These are phyloP conservation scores for Crithidia thermophila DNA, from an alignment of 208 protist genomes.

Conservation along the genomic window DNA sequence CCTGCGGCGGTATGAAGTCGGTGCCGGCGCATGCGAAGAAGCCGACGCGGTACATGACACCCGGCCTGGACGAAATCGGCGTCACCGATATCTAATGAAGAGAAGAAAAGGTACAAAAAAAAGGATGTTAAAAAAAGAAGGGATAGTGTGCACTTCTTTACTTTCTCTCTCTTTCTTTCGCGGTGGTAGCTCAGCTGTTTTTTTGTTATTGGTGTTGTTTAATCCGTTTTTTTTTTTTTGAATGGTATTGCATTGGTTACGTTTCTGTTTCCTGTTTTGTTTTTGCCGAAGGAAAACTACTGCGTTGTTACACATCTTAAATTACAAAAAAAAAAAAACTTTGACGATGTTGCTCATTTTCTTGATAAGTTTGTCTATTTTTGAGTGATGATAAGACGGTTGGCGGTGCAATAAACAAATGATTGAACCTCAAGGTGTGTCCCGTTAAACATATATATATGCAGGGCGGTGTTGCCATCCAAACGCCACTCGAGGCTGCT, in stretches of 20 bases:
- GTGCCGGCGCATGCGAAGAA: constrained; percentile 83
- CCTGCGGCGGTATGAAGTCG: constrained; percentile 78
- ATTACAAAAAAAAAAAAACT: background rate
- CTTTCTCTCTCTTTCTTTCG: background rate
- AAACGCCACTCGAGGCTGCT: too few species aligned
- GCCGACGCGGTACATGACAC: constrained; percentile 74
- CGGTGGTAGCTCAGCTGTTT: background rate
- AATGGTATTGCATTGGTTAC: background rate
- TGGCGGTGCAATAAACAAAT: too few species aligned
- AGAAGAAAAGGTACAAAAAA: constrained; percentile 1
- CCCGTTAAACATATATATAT: too few species aligned
- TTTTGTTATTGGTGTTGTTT: background rate
- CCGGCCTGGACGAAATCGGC: constrained; percentile 56
- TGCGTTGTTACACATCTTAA: constrained; percentile 6
- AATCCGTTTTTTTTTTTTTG: background rate
- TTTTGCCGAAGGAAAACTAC: background rate
- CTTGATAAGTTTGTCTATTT: too few species aligned
- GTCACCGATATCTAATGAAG: constrained; percentile 75
- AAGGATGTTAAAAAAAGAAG: constrained; percentile 13
- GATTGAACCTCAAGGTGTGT: too few species aligned
- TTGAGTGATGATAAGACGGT: too few species aligned
- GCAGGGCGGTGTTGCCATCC: too few species aligned
- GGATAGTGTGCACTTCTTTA: background rate
- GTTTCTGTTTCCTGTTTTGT: background rate
- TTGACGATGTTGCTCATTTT: too few species aligned